Percentiles rank a stretch among this genome's conserved stretches.
Conservation (phyloP, 2,329 filamentous ascomycete species). For the Trichoderma breve region DNA sequence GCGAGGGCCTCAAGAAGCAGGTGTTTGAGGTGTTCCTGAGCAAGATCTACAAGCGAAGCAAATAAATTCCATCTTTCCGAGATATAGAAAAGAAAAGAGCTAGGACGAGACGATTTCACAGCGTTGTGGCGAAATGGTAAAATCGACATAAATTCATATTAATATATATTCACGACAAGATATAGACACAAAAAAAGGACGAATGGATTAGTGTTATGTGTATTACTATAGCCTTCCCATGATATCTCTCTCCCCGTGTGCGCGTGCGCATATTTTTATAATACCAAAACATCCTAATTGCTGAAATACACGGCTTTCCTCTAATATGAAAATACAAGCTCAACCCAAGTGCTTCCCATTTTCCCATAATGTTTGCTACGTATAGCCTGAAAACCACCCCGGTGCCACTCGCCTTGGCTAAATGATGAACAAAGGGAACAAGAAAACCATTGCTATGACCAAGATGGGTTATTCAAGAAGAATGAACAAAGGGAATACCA, state of each 20-base stretch:
- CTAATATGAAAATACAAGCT: not conserved
- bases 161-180: conserved; percentile 1
- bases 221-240: not conserved
- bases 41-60: conserved; percentile 99
- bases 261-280: not conserved
- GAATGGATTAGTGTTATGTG: not conserved
- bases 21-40: conserved; percentile 86
- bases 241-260: not conserved
- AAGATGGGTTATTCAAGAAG: conserved; percentile 5
- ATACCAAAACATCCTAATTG: not conserved
- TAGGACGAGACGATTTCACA: not conserved
- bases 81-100: not conserved
- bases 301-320: not conserved
- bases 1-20: conserved; percentile 80
- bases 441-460: not conserved
- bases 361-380: not conserved
- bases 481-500: not conserved
- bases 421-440: conserved; percentile 8
- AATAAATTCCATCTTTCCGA: conserved; percentile 53
- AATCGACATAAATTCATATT: not conserved
- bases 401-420: not conserved
- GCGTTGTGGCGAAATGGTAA: not conserved
- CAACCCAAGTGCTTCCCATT: not conserved
- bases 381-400: not conserved
- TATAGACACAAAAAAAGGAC: not conserved